These are phyloP conservation scores for Hypocrella siamensis DNA, from an alignment of 2,329 filamentous ascomycete genomes.

Conservation along the genomic window DNA sequence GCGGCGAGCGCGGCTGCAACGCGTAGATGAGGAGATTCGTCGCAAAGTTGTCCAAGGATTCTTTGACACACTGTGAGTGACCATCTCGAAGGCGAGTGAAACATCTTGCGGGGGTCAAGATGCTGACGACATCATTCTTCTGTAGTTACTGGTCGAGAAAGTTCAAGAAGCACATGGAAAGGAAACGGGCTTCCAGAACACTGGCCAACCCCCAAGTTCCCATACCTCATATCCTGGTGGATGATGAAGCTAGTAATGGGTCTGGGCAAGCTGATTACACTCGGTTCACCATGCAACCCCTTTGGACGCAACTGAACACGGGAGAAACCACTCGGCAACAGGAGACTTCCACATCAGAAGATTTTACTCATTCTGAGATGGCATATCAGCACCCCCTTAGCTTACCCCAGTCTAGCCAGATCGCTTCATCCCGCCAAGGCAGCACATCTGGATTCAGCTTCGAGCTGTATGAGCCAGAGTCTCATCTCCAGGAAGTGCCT, in stretches of 20 bases:
- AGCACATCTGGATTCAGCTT: constrained; percentile 43
- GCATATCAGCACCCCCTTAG: constrained; percentile 33
- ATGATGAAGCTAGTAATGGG: constrained; percentile 49
- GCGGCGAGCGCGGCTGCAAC: constrained; percentile 75
- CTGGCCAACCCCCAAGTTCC: constrained; percentile 62
- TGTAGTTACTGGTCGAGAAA: constrained; percentile 62
- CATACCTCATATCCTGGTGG: constrained; percentile 81
- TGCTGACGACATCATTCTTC: neutral
- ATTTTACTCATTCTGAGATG: constrained; percentile 20
- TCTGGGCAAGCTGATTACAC: neutral
- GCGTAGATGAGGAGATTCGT: constrained; percentile 87
- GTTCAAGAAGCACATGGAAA: constrained; percentile 62
- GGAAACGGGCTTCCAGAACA: constrained; percentile 62
- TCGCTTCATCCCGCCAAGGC: constrained; percentile 22
- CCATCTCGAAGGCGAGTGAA: neutral
- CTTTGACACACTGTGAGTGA: constrained; percentile 69
- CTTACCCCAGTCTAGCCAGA: constrained; percentile 31
- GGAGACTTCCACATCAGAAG: constrained; percentile 16
- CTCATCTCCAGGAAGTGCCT: constrained; percentile 11
- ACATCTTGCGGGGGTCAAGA: neutral
- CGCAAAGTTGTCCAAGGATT: constrained; percentile 84
- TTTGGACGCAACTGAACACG: constrained; percentile 5
- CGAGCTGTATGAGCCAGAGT: constrained; percentile 32
- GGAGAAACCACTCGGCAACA: constrained; percentile 4
- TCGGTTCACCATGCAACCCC: constrained; percentile 1